These are phyloP conservation scores for Rhytidhysteron rufulum DNA, from an alignment of 2,329 filamentous ascomycete species.

Conservation along the genomic window DNA sequence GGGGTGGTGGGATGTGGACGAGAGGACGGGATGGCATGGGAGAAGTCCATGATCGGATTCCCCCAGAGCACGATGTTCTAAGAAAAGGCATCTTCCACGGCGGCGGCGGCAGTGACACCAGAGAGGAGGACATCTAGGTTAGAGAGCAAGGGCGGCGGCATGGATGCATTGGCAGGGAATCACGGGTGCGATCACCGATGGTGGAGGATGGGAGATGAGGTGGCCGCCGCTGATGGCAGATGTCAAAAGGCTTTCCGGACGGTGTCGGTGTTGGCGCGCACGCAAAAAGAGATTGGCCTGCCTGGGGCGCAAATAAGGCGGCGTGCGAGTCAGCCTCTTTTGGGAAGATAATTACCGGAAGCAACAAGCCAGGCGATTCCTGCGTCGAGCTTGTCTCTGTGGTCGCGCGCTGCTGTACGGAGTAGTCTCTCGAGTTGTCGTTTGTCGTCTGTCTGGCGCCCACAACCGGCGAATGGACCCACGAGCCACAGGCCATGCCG, in stretches of 20 bases:
- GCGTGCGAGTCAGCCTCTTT: background rate
- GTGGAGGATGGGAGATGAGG: background rate
- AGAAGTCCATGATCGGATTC: background rate
- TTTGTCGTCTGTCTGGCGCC: background rate
- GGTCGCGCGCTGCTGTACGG: too few relatives aligned
- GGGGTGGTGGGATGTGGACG: background rate
- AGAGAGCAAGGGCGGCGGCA: background rate
- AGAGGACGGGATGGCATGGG: slow-evolving; percentile 9
- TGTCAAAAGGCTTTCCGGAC: background rate
- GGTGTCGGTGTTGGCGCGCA: too few relatives aligned
- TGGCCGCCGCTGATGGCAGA: background rate
- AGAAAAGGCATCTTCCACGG: background rate
- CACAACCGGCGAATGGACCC: background rate
- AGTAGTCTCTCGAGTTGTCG: background rate
- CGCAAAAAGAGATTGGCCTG: background rate
- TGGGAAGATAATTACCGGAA: slow-evolving; percentile 2
- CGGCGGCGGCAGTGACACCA: background rate
- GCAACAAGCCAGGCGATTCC: background rate
- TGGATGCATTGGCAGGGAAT: background rate
- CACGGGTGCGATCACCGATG: background rate
- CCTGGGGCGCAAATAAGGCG: background rate
- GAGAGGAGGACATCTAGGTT: too few relatives aligned
- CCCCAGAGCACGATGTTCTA: background rate
- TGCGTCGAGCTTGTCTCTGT: too few relatives aligned
- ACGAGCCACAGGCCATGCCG: slow-evolving; percentile 1